Conservation (phyloP, 345 rosid species). For the Brassica cretica region DNA sequence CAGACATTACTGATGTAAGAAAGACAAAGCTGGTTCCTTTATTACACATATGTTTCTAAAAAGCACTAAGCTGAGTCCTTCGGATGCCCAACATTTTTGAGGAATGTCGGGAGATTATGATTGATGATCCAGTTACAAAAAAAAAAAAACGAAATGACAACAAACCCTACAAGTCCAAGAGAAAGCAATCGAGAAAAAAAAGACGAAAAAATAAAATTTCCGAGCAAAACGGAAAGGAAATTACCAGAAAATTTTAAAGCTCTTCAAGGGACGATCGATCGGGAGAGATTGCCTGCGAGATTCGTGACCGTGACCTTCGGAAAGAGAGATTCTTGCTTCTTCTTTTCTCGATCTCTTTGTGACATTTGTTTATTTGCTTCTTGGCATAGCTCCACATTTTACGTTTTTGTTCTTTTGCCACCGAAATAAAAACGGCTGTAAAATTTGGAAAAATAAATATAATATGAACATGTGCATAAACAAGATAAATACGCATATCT, state of each 20-base stretch:
- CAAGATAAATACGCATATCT: background rate
- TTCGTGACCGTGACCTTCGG: slow-evolving; percentile 29
- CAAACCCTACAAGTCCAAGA: background rate
- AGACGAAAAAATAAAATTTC: background rate
- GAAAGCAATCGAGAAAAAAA: slow-evolving; percentile 11
- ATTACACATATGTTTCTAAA: background rate
- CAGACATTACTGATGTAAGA: slow-evolving; percentile 1
- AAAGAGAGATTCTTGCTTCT: slow-evolving; percentile 35
- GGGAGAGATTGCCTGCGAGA: slow-evolving; percentile 27
- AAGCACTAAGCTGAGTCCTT: slow-evolving; percentile 13
- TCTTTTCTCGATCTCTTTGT: background rate
- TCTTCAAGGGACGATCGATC: background rate
- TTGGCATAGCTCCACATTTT: background rate
- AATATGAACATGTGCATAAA: background rate
- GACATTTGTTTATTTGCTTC: background rate
- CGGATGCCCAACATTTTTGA: background rate
- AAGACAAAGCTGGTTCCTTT: slow-evolving; percentile 13
- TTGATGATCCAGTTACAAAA: slow-evolving; percentile 9
- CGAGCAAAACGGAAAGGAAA: background rate
- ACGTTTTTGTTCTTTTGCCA: background rate
- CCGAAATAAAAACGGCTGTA: background rate
- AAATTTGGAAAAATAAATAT: background rate
- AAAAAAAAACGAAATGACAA: background rate
- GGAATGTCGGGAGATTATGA: slow-evolving; percentile 7
- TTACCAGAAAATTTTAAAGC: background rate